phyloP scores from a whole-genome alignment of 2,329 filamentous ascomycete species.

The Microsporum ferrugineum region DNA sequence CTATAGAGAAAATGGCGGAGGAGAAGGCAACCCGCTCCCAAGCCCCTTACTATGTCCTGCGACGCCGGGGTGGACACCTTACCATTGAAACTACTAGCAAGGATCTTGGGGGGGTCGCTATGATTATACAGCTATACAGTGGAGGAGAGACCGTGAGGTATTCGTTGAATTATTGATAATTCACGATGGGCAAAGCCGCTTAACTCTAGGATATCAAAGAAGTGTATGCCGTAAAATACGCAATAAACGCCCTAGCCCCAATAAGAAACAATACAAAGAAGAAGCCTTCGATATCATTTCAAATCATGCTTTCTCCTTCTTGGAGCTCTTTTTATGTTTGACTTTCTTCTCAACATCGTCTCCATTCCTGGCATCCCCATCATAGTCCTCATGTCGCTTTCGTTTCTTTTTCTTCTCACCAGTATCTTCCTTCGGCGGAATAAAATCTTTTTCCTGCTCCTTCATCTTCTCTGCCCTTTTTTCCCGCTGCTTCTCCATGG shows the following conservation, averaged over 20 bases:
- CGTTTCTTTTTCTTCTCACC: conserved; percentile 38
- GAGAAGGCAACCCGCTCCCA: neutral
- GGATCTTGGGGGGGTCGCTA: neutral
- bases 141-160: neutral
- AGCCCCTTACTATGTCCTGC: neutral
- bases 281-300: neutral
- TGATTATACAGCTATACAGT: neutral
- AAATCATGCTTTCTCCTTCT: conserved; percentile 7
- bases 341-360: conserved; percentile 34
- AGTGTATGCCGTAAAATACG: neutral
- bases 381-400: conserved; percentile 16
- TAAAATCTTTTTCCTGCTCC: conserved; percentile 74
- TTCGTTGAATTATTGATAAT: neutral
- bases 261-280: neutral
- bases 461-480: conserved; percentile 82
- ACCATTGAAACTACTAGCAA: neutral
- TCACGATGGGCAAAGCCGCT: neutral
- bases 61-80: neutral
- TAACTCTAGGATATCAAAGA: conserved; percentile 2
- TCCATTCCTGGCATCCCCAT: conserved; percentile 2
- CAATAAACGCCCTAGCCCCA: neutral
- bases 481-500: conserved; percentile 71
- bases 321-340: conserved; percentile 26
- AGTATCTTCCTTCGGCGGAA: conserved; percentile 67
- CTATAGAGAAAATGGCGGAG: neutral